Conservation (phyloP, 768 basidiomycete species). For the Tulasnella sp. region DNA sequence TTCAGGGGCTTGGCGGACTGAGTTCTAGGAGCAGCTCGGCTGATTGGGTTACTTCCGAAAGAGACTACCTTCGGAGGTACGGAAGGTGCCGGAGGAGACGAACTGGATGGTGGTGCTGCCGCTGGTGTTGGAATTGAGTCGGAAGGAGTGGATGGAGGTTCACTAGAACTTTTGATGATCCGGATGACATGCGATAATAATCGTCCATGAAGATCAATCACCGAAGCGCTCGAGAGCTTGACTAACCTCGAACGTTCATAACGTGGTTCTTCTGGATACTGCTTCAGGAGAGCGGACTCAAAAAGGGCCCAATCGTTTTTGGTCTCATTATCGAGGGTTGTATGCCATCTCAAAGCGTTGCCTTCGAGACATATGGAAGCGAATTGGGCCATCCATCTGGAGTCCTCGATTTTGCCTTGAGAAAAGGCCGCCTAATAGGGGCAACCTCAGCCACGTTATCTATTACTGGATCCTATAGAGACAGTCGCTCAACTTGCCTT, state of each 20-base stretch:
- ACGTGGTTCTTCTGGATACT: neutral
- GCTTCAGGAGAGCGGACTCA: neutral
- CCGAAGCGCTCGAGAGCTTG: neutral
- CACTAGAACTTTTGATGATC: neutral
- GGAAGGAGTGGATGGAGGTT: neutral
- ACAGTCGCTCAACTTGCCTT: neutral
- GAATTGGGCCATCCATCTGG: neutral
- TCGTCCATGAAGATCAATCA: neutral
- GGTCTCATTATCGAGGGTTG: neutral
- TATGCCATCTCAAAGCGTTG: neutral
- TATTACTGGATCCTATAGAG: neutral
- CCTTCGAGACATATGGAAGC: neutral
- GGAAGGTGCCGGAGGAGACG: neutral
- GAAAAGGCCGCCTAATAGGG: neutral
- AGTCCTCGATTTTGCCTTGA: neutral
- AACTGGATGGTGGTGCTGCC: neutral
- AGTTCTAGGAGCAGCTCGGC: neutral
- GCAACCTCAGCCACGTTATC: neutral
- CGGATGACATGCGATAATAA: neutral
- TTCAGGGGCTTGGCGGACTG: neutral
- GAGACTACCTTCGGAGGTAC: neutral
- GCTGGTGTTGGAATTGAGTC: neutral
- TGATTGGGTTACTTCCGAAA: neutral
- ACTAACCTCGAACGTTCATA: neutral
- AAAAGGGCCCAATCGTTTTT: neutral